Evolutionary conservation across 805 yeast species (phyloP).

Genomic region (Candida multigemmis): DNA sequence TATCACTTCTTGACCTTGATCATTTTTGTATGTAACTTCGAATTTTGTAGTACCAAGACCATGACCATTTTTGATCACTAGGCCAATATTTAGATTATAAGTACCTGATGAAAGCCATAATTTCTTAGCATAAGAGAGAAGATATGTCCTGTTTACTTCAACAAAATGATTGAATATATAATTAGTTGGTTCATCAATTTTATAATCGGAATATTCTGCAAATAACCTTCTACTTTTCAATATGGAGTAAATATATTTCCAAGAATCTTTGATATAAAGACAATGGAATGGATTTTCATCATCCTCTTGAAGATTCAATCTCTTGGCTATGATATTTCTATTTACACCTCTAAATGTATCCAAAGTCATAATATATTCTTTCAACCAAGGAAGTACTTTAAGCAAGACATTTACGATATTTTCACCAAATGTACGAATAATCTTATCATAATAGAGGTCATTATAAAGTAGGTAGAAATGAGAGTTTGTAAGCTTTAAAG

Average conservation of each 20-base stretch:
- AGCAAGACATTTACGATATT: constrained; percentile 18
- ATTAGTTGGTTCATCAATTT: constrained; percentile 40
- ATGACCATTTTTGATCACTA: constrained; percentile 42
- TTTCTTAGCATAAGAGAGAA: constrained; percentile 35
- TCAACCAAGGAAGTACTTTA: constrained; percentile 29
- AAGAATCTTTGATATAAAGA: constrained; percentile 39
- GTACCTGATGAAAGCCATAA: constrained; percentile 40
- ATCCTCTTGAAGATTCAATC: constrained; percentile 18
- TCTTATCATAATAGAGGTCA: constrained; percentile 33
- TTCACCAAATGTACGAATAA: constrained; percentile 28
- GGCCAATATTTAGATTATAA: constrained; percentile 43
- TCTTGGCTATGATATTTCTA: constrained; percentile 16
- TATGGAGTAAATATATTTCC: constrained; percentile 45
- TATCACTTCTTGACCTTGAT: constrained; percentile 13
- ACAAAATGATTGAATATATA: constrained; percentile 35
- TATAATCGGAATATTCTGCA: constrained; percentile 36
- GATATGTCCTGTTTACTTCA: constrained; percentile 40
- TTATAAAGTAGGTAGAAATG: constrained; percentile 44
- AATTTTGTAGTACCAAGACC: constrained; percentile 56
- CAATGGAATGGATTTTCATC: constrained; percentile 12
- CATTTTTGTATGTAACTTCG: constrained; percentile 26
- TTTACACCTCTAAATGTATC: constrained; percentile 22
- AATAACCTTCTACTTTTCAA: constrained; percentile 43
- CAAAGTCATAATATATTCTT: constrained; percentile 26
- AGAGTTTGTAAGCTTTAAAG: constrained; percentile 24